Conservation (phyloP, 805 yeast genomes). For the Saccharomyces paradoxus region DNA sequence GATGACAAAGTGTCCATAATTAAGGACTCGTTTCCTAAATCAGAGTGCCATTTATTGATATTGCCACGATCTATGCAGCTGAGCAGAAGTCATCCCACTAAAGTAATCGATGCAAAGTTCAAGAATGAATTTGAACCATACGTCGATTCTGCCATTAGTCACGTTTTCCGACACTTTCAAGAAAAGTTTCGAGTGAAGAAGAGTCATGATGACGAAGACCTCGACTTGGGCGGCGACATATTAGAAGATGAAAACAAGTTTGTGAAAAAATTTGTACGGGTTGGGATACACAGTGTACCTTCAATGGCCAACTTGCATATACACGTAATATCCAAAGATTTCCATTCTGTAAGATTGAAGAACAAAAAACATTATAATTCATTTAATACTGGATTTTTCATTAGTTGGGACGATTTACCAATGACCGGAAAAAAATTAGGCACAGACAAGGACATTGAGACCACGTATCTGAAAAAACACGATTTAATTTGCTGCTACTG, state of each 20-base stretch:
- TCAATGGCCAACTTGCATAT: conserved; percentile 63
- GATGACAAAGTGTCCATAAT: conserved; percentile 51
- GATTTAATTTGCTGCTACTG: conserved; percentile 39
- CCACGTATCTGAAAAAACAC: conserved; percentile 17
- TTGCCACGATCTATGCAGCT: conserved; percentile 42
- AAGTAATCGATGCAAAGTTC: conserved; percentile 34
- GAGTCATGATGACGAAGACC: conserved; percentile 6
- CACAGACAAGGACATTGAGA: conserved; percentile 33
- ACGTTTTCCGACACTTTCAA: conserved; percentile 26
- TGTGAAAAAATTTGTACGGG: conserved; percentile 31
- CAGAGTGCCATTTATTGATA: conserved; percentile 50
- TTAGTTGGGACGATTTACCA: conserved; percentile 44
- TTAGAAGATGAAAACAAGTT: conserved; percentile 14
- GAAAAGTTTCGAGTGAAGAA: conserved; percentile 4
- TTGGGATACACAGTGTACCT: conserved; percentile 67
- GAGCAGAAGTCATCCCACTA: conserved; percentile 42
- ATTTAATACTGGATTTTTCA: conserved; percentile 59
- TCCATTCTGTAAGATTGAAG: conserved; percentile 46
- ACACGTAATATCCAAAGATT: conserved; percentile 64
- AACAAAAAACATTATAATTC: conserved; percentile 62
- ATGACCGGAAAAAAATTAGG: conserved; percentile 25
- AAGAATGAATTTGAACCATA: conserved; percentile 35
- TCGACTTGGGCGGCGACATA: conserved; percentile 5
- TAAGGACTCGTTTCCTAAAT: conserved; percentile 56
- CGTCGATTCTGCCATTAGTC: conserved; percentile 19